Conservation (phyloP, 2,329 filamentous ascomycete species). For the Ophiostoma sp. region DNA sequence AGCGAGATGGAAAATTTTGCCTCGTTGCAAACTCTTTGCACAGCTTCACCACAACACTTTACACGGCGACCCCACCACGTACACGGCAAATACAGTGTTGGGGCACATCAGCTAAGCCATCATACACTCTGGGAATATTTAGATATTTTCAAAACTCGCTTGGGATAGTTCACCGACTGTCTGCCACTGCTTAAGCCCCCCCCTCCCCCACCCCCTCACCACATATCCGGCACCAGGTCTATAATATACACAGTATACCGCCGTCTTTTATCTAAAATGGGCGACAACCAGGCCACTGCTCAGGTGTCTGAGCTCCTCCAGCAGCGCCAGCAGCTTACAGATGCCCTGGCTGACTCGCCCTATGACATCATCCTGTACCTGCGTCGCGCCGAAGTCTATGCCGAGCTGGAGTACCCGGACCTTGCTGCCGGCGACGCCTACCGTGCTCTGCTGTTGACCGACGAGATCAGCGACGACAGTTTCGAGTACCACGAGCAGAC, state of each 20-base stretch:
- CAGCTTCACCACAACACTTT: neutral
- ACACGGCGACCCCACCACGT: neutral
- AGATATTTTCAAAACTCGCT: neutral
- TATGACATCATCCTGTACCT: slow-evolving; percentile 62
- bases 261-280: neutral
- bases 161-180: neutral
- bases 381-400: slow-evolving; percentile 65
- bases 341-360: slow-evolving; percentile 46
- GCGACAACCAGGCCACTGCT: no score
- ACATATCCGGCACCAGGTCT: neutral
- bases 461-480: slow-evolving; percentile 70
- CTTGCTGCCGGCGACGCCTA: slow-evolving; percentile 87
- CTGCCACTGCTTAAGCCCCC: neutral
- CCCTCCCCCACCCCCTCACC: neutral
- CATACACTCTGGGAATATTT: neutral
- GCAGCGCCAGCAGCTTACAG: slow-evolving; percentile 53
- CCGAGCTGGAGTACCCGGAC: slow-evolving; percentile 77
- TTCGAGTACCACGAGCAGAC: slow-evolving; percentile 77
- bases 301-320: slow-evolving; percentile 43
- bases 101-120: neutral
- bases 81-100: neutral
- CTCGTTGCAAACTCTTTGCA: neutral
- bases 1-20: neutral
- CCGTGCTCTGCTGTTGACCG: slow-evolving; percentile 76
- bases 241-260: neutral